These are phyloP conservation scores for Eucalyptus virginea DNA, from an alignment of 345 rosid genomes.

Conservation along the genomic window DNA sequence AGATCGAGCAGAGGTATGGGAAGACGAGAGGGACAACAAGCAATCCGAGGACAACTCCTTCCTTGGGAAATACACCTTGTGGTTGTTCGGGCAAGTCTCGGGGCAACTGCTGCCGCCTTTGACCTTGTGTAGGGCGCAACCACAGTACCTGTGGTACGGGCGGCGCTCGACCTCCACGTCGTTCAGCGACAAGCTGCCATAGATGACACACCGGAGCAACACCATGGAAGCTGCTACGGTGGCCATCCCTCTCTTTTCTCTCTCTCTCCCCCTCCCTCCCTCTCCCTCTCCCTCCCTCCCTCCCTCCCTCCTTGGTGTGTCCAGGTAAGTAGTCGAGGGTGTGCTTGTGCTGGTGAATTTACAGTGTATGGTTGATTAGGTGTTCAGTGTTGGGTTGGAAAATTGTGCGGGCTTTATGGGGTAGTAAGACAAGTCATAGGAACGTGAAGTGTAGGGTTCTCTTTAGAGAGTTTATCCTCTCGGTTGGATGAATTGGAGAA, in stretches of 20 bases:
- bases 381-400: not conserved
- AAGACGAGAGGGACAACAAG: not conserved
- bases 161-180: slow-evolving; percentile 42
- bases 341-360: not conserved
- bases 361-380: not conserved
- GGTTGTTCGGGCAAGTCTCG: not conserved
- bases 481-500: not conserved
- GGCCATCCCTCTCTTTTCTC: slow-evolving; percentile 20
- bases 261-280: not conserved
- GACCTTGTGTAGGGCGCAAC: slow-evolving; percentile 18
- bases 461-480: not conserved
- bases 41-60: not conserved
- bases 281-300: not conserved
- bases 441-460: not conserved
- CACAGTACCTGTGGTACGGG: slow-evolving; percentile 24
- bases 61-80: not conserved
- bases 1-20: not conserved
- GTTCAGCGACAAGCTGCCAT: slow-evolving; percentile 36
- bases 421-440: not conserved
- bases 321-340: not conserved
- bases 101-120: not conserved
- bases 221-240: slow-evolving; percentile 40
- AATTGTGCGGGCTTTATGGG: not conserved
- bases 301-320: not conserved
- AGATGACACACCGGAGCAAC: slow-evolving; percentile 26